Percentiles rank a stretch among this genome's conserved stretches.
These are phyloP conservation scores for Boechera retrofracta DNA, from an alignment of 345 rosid genomes.

Conservation along the genomic window DNA sequence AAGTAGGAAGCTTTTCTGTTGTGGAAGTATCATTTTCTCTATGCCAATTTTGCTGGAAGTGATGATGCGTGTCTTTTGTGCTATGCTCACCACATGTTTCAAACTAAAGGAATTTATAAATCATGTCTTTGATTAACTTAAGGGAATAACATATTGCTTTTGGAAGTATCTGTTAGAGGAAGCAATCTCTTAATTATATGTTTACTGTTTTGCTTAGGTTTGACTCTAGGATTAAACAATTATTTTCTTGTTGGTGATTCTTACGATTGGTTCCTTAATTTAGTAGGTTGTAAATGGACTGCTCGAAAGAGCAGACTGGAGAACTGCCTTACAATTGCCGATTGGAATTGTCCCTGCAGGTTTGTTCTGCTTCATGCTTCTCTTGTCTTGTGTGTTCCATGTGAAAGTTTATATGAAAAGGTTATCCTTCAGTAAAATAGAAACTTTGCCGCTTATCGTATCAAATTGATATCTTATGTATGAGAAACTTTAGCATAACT, in stretches of 20 bases:
- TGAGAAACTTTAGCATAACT: constrained; percentile 4
- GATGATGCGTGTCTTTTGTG: constrained; percentile 23
- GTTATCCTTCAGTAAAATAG: neutral
- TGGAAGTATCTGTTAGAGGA: constrained; percentile 19
- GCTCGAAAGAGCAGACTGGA: constrained; percentile 92
- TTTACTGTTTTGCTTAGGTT: constrained; percentile 10
- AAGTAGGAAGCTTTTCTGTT: constrained; percentile 28
- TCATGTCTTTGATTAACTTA: neutral
- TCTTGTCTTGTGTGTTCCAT: constrained; percentile 15
- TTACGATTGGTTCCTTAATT: constrained; percentile 44
- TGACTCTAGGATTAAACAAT: neutral
- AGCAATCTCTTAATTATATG: neutral
- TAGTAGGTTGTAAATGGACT: constrained; percentile 98
- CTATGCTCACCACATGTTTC: constrained; percentile 14
- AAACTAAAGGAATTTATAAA: neutral
- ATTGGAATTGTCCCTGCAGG: constrained; percentile 94
- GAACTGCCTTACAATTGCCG: constrained; percentile 72
- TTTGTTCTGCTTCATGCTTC: constrained; percentile 39
- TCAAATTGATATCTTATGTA: constrained; percentile 1
- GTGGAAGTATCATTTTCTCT: constrained; percentile 25
- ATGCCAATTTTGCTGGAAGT: constrained; percentile 1
- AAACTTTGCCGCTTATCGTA: neutral
- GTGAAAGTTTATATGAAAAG: neutral
- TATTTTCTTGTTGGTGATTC: constrained; percentile 16
- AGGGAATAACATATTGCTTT: neutral